Evolutionary conservation across 306 rosid genomes (phyloP).

Genomic region (Malus fusca): DNA sequence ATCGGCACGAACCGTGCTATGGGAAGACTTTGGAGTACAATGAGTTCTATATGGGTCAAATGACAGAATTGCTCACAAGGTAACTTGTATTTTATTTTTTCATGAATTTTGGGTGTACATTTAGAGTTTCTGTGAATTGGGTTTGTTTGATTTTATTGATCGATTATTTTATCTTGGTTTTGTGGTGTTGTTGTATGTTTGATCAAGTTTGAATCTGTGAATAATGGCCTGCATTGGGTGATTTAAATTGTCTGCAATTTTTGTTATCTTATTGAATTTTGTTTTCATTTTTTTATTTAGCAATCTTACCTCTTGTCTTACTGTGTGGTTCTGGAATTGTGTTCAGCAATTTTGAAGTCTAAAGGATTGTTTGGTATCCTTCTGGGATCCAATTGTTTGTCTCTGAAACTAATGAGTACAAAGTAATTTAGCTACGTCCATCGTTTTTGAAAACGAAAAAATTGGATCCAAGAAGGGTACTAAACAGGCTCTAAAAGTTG

Average conservation of each 20-base stretch:
- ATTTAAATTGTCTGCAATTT: background rate
- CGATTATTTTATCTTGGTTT: background rate
- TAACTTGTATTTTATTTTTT: background rate
- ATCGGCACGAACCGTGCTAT: constrained; percentile 57
- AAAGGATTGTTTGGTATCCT: background rate
- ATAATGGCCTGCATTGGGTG: background rate
- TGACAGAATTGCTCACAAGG: constrained; percentile 90
- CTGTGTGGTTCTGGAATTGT: background rate
- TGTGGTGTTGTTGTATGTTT: background rate
- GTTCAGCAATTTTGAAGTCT: background rate
- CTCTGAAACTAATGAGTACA: too few species aligned
- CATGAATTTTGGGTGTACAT: background rate
- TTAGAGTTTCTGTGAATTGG: background rate
- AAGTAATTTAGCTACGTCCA: too few species aligned
- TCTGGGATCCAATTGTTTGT: too few species aligned
- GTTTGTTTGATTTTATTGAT: background rate
- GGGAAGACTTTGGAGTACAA: constrained; percentile 68
- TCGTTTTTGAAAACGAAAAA: too few species aligned
- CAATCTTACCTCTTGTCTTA: background rate
- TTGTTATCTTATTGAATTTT: background rate
- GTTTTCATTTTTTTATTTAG: background rate
- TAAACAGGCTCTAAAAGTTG: too few species aligned
- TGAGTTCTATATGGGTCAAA: constrained; percentile 67
- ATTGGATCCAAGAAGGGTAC: too few species aligned
- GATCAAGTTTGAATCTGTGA: too few species aligned